phyloP scores from a whole-genome alignment of 2,329 filamentous ascomycete species.

The Pseudogymnoascus sp. region DNA sequence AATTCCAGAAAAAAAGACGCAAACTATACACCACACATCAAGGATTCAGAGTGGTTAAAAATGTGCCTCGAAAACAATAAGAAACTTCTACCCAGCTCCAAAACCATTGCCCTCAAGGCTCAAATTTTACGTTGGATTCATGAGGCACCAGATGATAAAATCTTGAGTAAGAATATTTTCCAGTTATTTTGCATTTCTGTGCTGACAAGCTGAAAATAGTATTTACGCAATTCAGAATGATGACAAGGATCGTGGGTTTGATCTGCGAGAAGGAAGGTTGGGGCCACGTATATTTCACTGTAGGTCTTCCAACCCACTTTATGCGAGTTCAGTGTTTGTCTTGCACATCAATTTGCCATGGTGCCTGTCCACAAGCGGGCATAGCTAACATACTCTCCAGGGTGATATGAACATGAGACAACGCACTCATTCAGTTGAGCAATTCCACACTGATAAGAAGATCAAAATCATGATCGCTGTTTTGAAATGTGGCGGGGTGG shows the following conservation, averaged over 20 bases:
- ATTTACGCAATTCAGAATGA: slow-evolving; percentile 51
- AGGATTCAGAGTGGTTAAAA: slow-evolving; percentile 20
- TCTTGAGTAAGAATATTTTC: slow-evolving; percentile 24
- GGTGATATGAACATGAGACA: slow-evolving; percentile 40
- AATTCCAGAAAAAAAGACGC: background rate
- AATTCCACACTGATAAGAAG: slow-evolving; percentile 36
- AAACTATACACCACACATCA: slow-evolving; percentile 21
- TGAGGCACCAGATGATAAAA: slow-evolving; percentile 43
- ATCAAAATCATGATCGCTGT: slow-evolving; percentile 47
- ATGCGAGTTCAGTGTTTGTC: background rate
- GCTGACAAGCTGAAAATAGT: slow-evolving; percentile 32
- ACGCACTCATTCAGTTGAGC: slow-evolving; percentile 39
- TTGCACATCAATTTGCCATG: background rate
- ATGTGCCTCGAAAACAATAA: slow-evolving; percentile 19
- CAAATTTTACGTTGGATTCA: slow-evolving; percentile 34
- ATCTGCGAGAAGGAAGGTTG: slow-evolving; percentile 45
- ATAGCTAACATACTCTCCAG: slow-evolving; percentile 25
- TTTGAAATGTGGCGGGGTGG: slow-evolving; percentile 46
- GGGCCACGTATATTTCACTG: slow-evolving; percentile 33
- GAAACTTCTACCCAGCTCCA: slow-evolving; percentile 32
- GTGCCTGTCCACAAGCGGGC: background rate
- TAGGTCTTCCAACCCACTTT: slow-evolving; percentile 17
- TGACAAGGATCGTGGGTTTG: slow-evolving; percentile 42
- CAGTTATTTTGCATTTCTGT: background rate
- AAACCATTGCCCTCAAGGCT: slow-evolving; percentile 31